Evolutionary conservation across 768 basidiomycete species (phyloP), one percentile per base, ranked within the genome.

Genomic region (Holtermanniella nyarrowii): DNA sequence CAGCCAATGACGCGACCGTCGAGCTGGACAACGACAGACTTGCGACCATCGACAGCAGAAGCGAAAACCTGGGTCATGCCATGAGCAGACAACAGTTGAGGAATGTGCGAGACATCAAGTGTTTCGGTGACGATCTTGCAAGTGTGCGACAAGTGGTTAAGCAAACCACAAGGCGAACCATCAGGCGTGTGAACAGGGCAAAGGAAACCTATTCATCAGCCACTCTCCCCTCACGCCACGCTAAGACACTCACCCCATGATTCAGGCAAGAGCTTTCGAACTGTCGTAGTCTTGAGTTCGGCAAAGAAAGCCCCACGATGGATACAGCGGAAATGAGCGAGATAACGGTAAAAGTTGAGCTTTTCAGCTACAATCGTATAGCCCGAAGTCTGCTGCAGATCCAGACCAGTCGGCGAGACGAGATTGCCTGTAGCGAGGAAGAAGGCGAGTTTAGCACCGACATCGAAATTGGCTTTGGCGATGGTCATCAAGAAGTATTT

Each of bases 281-380:
- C 95, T 20, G 89, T 84, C 0, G 95, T 99, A 1, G 95, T 99
- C 76, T 96, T 96, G 49, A 97, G 80, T 71, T 97, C 90, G 5
- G 91, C 87, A 68, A 99, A 99, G 80, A 99, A 99, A 31, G 95
- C 90, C 70, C 95, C 95, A 74, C 95, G 87, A 74, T 99, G 95
- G 25, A 99, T 89, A 71, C 87, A 95, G 52, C 95, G 79, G 77
- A 99, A 99, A 74, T 99, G 95, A 66, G 86, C 86, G 72, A 99
- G 89, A 72, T 96, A 99, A 31, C 95, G 88, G 60, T 86, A 84
- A 82, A 95, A 99, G 72, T 99, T 99, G 54, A 99, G 78, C 73
- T 97, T 97, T 75, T 99, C 95, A 4, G 91, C 95, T 26, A 97
- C 86, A 60, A 99, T 95, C 1, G 95, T 97, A 73, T 93, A 97